Conservation (phyloP, 2,329 filamentous ascomycete genomes). For the Aureobasidium sp. region DNA sequence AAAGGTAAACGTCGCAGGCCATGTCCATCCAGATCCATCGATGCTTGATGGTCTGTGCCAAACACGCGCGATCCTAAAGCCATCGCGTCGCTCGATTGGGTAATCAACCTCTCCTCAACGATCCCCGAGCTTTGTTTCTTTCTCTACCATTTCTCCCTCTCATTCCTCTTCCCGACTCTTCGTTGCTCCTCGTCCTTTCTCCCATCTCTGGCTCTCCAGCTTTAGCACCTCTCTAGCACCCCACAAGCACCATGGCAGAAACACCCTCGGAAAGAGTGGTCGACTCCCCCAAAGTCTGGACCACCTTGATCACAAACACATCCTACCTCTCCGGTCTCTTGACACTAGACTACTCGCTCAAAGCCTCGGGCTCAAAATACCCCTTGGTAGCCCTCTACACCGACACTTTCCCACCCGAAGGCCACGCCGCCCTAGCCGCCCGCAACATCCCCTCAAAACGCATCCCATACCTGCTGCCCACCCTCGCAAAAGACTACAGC, state of each 20-base stretch:
- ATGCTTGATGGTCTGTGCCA: conserved; percentile 8
- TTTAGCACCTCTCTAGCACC: too few species aligned
- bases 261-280: conserved; percentile 22
- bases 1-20: too few species aligned
- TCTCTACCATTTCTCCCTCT: background rate
- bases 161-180: background rate
- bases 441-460: conserved; percentile 63
- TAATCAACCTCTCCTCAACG: conserved; percentile 6
- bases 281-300: conserved; percentile 57
- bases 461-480: conserved; percentile 67
- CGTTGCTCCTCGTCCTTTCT: too few species aligned
- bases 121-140: too few species aligned
- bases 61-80: conserved; percentile 4
- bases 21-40: too few species aligned
- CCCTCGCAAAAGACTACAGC: conserved; percentile 57
- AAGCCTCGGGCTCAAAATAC: conserved; percentile 58
- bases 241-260: too few species aligned
- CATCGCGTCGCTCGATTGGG: conserved; percentile 5
- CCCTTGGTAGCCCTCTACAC: conserved; percentile 80
- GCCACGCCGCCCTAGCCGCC: conserved; percentile 60
- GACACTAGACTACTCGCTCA: conserved; percentile 72
- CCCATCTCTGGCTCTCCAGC: background rate
- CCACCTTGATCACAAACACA: conserved; percentile 77
- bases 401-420: conserved; percentile 62
- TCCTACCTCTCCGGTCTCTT: conserved; percentile 76